A percentile compares a stretch with the other conserved stretches of the same genome.
phyloP scores from a whole-genome alignment of 108 stramenopile species.

The Cyclotella sp. region DNA sequence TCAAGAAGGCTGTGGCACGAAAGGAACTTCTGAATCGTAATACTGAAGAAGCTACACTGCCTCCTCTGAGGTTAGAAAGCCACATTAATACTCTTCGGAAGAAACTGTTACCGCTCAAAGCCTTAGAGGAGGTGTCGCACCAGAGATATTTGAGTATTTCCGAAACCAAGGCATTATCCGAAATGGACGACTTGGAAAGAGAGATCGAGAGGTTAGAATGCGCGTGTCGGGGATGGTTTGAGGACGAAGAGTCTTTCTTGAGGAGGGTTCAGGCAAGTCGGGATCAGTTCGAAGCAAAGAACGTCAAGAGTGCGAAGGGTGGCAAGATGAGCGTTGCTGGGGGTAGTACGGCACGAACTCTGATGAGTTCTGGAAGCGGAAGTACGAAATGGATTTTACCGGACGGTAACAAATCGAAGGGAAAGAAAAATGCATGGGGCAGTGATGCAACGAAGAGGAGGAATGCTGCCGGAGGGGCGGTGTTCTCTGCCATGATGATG shows the following conservation, averaged over 20 bases:
- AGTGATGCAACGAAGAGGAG: conserved; percentile 46
- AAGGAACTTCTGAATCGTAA: conserved; percentile 52
- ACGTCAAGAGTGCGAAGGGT: conserved; percentile 3
- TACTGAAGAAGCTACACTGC: conserved; percentile 38
- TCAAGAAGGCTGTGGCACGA: conserved; percentile 73
- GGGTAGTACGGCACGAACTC: conserved; percentile 6
- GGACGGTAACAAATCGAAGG: conserved; percentile 22
- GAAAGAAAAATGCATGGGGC: conserved; percentile 37
- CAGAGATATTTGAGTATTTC: conserved; percentile 72
- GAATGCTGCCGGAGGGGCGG: conserved; percentile 54
- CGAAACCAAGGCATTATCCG: conserved; percentile 71
- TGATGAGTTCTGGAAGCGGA: conserved; percentile 5
- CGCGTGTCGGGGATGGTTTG: conserved; percentile 84
- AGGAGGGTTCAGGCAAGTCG: conserved; percentile 60
- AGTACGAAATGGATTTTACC: conserved; percentile 55
- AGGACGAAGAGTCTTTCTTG: conserved; percentile 78
- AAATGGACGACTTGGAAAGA: conserved; percentile 78
- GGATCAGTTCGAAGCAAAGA: conserved; percentile 32
- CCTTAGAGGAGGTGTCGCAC: conserved; percentile 71
- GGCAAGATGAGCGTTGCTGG: conserved; percentile 32
- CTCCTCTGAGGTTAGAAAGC: conserved; percentile 62
- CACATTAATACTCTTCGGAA: conserved; percentile 66
- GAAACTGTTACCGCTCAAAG: conserved; percentile 67
- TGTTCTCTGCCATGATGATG: conserved; percentile 92
- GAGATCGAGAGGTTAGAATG: conserved; percentile 71